Percentiles rank a stretch among this genome's conserved stretches.
phyloP scores from a whole-genome alignment of 352 stramenopile genomes.

The Phytophthora pseudosyringae region DNA sequence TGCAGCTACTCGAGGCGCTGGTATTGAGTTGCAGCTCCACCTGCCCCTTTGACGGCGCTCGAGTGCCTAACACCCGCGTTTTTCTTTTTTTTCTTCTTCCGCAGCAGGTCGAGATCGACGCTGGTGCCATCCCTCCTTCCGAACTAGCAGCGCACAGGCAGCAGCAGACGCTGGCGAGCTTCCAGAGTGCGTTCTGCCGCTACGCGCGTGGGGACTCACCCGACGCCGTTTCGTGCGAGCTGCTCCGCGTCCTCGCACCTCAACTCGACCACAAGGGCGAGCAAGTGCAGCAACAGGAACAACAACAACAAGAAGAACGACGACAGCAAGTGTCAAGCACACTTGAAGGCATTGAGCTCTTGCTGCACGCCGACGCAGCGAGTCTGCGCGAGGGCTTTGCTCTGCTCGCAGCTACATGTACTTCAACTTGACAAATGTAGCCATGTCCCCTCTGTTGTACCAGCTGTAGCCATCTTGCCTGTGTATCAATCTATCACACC shows the following conservation, averaged over 20 bases:
- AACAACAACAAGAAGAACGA: conserved; percentile 7
- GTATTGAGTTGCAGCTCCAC: conserved; percentile 2
- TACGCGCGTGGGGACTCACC: conserved; percentile 27
- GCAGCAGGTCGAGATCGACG: conserved; percentile 13
- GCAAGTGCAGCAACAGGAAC: neutral
- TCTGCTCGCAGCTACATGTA: conserved; percentile 1
- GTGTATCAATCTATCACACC: neutral
- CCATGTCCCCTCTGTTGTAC: neutral
- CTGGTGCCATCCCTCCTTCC: neutral
- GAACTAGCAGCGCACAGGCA: conserved; percentile 4
- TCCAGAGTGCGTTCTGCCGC: conserved; percentile 46
- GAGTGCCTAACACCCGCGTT: neutral
- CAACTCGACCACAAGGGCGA: neutral
- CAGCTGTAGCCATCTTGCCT: conserved; percentile 8
- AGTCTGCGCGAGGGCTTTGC: conserved; percentile 22
- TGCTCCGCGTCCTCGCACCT: conserved; percentile 8
- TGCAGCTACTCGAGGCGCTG: conserved; percentile 29
- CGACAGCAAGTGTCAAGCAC: neutral
- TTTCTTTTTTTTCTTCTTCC: neutral
- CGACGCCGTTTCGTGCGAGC: conserved; percentile 13
- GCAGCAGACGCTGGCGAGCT: conserved; percentile 30
- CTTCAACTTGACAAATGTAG: conserved; percentile 22
- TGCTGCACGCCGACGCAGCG: conserved; percentile 26
- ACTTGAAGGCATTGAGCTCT: conserved; percentile 23
- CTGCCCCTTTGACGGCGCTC: neutral